Conservation (phyloP, 2,329 filamentous ascomycete species). For the Penicillium sp. region DNA sequence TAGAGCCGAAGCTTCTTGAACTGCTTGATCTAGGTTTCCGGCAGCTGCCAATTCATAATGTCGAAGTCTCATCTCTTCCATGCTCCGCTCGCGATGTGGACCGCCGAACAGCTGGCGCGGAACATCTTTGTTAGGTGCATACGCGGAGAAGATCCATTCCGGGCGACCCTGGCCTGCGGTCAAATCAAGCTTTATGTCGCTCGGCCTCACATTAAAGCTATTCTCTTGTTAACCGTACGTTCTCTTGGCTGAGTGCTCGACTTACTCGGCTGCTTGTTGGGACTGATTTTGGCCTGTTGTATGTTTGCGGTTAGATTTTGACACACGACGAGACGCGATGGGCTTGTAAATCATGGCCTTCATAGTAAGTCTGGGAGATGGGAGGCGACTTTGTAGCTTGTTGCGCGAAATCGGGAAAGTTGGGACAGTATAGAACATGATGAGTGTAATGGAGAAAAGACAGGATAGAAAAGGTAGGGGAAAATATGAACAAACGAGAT, state of each 20-base stretch:
- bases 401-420: not conserved
- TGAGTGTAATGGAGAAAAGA: not conserved
- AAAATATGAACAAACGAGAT: not conserved
- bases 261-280: slow-evolving; percentile 26
- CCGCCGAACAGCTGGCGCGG: slow-evolving; percentile 84
- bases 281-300: slow-evolving; percentile 18
- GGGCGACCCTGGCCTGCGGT: slow-evolving; percentile 61
- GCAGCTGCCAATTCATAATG: slow-evolving; percentile 64
- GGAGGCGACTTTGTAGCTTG: no score
- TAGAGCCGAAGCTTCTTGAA: slow-evolving; percentile 52
- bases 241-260: slow-evolving; percentile 2
- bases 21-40: slow-evolving; percentile 56
- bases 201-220: slow-evolving; percentile 55
- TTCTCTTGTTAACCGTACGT: slow-evolving; percentile 21
- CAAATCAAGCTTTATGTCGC: slow-evolving; percentile 63
- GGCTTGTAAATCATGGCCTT: not conserved
- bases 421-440: not conserved
- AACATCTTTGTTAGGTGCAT: slow-evolving; percentile 71
- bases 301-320: not conserved
- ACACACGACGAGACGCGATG: not conserved
- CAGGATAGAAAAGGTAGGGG: not conserved
- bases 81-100: slow-evolving; percentile 72
- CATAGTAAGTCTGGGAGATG: no score
- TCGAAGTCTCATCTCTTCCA: slow-evolving; percentile 74
- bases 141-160: slow-evolving; percentile 80